These are phyloP conservation scores for Solanum tacnaense DNA, from an alignment of 257 asterid species.

Conservation along the genomic window DNA sequence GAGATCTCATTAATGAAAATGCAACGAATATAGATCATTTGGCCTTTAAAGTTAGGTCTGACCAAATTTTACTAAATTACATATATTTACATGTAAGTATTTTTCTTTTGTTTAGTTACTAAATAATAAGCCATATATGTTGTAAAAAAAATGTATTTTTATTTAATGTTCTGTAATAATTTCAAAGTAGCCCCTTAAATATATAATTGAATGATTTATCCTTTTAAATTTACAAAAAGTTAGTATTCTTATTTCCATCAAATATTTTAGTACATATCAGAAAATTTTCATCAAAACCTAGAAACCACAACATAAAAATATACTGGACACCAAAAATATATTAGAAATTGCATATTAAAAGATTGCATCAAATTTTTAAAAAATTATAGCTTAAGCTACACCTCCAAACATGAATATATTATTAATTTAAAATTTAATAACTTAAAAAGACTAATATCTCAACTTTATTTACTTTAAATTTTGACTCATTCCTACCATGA, in stretches of 20 bases:
- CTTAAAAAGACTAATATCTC: neutral
- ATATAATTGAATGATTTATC: neutral
- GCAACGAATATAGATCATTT: no score
- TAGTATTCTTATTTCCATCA: neutral
- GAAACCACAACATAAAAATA: neutral
- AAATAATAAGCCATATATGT: neutral
- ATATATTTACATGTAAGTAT: no score
- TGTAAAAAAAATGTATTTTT: neutral
- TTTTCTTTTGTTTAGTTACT: neutral
- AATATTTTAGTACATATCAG: neutral
- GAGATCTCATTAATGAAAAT: no score
- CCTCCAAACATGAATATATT: neutral
- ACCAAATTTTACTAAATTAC: neutral
- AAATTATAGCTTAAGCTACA: neutral
- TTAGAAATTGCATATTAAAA: neutral
- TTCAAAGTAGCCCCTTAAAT: no score
- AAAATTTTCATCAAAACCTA: neutral
- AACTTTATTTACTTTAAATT: neutral
- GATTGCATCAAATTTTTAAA: neutral
- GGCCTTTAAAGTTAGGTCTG: neutral
- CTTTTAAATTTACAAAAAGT: no score
- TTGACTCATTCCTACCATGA: neutral
- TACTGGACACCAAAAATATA: neutral
- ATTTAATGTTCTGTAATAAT: neutral
- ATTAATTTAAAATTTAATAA: neutral